Evolutionary conservation across 2,329 filamentous ascomycete species (phyloP), one percentile per base, ranked within the genome.

Genomic region (Phyllosticta citriasiana): DNA sequence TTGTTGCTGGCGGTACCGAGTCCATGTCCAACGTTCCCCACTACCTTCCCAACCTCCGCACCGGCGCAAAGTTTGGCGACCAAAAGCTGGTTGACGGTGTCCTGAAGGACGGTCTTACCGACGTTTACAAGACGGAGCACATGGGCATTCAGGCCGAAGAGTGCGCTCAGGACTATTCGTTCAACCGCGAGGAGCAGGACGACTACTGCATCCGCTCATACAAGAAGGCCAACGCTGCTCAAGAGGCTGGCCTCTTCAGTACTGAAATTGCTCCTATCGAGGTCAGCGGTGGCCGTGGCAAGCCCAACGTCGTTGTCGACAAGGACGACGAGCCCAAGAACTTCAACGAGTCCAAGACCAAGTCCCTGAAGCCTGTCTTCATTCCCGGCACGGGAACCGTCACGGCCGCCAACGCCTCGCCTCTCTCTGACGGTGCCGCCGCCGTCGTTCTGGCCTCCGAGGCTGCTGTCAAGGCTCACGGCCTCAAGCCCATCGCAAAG

Each of bases 1-100:
- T 99, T 66, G 91, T 99, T 63, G 94, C 92, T 66, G 94, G 92
- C 72, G 94, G 94, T 69, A 86, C 93, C 67, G 94, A 99, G 81
- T 96, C 91, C 81, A 99, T 99, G 94, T 96, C 92, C 73, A 97
- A 97, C 80, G 83, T 88, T 60, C 94, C 94, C 57, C 92, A 99
- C 81, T 99, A 99, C 81, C 88, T 97, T 59, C 89, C 91, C 66
- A 89, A 81, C 75, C 82, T 96, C 69, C 89, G 94, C 75, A 88
- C 78, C 67, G 94, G 94, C 67, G 86, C 88, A 76, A 97, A 97
- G 80, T 99, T 95, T 77, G 94, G 94, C 70, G 85, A 97, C 78
- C 88, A 93, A 79, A 85, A 82, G 59, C 82, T 99, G 66, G 82
- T 97, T 59, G 94, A 99, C 72, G 93, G 91, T 68, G 86, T 99